Evolutionary conservation across 2,329 filamentous ascomycete genomes (phyloP), one percentile per base, ranked within the genome.

Genomic region (Biscogniauxia sp.): DNA sequence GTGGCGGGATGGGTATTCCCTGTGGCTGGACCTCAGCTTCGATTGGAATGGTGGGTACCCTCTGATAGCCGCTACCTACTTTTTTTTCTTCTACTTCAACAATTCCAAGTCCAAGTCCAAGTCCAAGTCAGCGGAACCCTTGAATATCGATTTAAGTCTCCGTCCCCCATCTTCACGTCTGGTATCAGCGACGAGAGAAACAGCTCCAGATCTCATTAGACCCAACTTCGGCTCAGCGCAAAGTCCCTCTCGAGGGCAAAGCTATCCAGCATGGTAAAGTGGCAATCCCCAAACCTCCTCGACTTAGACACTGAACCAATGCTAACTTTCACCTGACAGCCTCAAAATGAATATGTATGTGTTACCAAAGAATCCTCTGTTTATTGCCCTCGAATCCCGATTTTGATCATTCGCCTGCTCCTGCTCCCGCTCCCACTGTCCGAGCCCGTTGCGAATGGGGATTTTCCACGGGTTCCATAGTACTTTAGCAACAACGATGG

Each of bases 261-360:
- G 55, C 54, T 49, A 69, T 57, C 55, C 65, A 66, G 54, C 66
- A 70, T 69, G 69, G 62, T 68, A 64, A 32, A 59, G 60, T n/a
- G 52, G 3, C 13, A 8, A 32, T 20, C 20, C 23, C 26, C 49
- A 20, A 41, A 17, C 64, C 65, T 67, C 37, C 37, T 45, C 3
- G 37, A 15, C 13, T n/a, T 13, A 32, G 28, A 45, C 37, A n/a
- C 13, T 17, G 15, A 17, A 45, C n/a, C 6, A 45, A 72, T 59
- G 69, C 71, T 73, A 52, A 60, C 66, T 65, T 63, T 28, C 9
- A 32, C 11, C 26, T 59, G 19, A 71, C 79, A 90, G 89, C 90
- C 90, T 84, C 89, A 94, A 82, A 93, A 93, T 78, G 90, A 91
- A 79, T 90, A 90, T 75, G 57, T 56, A 45, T n/a, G 37, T 45